These are phyloP conservation scores for Rhizopus delemar DNA, from an alignment of 371 early-diverging fungal genomes.

Conservation along the genomic window DNA sequence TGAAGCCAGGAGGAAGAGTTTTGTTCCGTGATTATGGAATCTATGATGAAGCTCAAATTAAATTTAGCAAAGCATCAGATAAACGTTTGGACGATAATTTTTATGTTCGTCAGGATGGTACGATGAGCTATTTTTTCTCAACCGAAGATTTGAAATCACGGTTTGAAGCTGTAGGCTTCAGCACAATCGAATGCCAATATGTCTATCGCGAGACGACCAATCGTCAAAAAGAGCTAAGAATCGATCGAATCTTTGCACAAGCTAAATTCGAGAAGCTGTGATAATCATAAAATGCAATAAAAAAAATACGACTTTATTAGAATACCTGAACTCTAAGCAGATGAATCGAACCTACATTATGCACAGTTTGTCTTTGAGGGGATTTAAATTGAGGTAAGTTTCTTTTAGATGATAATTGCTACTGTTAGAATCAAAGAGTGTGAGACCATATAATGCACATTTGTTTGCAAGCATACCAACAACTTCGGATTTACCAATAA, in stretches of 20 bases:
- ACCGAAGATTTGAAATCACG: slow-evolving; percentile 55
- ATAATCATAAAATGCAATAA: background rate
- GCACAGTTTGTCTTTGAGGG: slow-evolving; percentile 63
- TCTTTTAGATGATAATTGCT: slow-evolving; percentile 82
- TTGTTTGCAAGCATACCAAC: slow-evolving; percentile 68
- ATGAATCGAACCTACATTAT: background rate
- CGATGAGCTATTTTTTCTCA: slow-evolving; percentile 70
- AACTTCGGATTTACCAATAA: too few relatives aligned
- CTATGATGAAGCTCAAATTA: slow-evolving; percentile 88
- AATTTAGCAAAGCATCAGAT: slow-evolving; percentile 71
- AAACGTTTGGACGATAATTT: slow-evolving; percentile 79
- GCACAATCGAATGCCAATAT: slow-evolving; percentile 69
- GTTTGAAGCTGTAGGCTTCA: slow-evolving; percentile 70
- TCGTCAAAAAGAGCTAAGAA: slow-evolving; percentile 69
- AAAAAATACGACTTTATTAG: background rate
- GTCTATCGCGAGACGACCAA: slow-evolving; percentile 83
- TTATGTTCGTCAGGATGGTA: slow-evolving; percentile 91
- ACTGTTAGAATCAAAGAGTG: slow-evolving; percentile 70
- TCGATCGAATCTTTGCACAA: slow-evolving; percentile 89
- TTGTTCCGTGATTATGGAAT: slow-evolving; percentile 89
- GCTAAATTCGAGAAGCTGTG: slow-evolving; percentile 66
- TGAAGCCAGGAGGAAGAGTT: slow-evolving; percentile 78
- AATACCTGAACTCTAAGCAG: background rate
- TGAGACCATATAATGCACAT: slow-evolving; percentile 81
- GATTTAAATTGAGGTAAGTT: slow-evolving; percentile 78